Evolutionary conservation across 768 basidiomycete genomes (phyloP).

Genomic region (Calocera viscosa): DNA sequence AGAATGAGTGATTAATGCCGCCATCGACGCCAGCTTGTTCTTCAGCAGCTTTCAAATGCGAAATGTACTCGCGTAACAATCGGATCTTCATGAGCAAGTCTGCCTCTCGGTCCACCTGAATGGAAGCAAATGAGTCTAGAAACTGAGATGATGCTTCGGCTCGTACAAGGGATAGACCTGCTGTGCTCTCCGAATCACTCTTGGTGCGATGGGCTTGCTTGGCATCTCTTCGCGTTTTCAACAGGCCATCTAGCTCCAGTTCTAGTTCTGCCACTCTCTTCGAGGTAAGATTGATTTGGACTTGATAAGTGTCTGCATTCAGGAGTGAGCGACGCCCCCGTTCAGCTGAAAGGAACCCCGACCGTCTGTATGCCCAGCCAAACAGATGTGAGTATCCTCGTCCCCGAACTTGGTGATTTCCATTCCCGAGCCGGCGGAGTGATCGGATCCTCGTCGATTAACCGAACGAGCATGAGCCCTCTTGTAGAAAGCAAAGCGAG

Average conservation of each 20-base stretch:
- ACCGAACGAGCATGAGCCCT: background rate
- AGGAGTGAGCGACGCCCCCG: background rate
- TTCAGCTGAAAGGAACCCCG: constrained; percentile 22
- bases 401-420: constrained; percentile 59
- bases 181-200: background rate
- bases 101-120: background rate
- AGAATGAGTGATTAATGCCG: constrained; percentile 1
- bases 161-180: background rate
- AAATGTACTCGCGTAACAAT: background rate
- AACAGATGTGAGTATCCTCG: constrained; percentile 71
- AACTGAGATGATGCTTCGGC: background rate
- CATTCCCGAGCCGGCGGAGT: constrained; percentile 13
- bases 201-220: background rate
- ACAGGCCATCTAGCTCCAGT: constrained; percentile 2
- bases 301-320: constrained; percentile 44
- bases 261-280: constrained; percentile 43
- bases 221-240: background rate
- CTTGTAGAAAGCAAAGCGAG: constrained; percentile 72
- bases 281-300: constrained; percentile 50
- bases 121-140: background rate
- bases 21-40: background rate
- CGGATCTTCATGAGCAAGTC: constrained; percentile 5
- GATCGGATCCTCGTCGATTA: constrained; percentile 1
- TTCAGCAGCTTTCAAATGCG: background rate
- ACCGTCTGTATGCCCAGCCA: constrained; percentile 63